Conservation (phyloP, 768 basidiomycete genomes). For the Pleurotus salmoneostramineus region DNA sequence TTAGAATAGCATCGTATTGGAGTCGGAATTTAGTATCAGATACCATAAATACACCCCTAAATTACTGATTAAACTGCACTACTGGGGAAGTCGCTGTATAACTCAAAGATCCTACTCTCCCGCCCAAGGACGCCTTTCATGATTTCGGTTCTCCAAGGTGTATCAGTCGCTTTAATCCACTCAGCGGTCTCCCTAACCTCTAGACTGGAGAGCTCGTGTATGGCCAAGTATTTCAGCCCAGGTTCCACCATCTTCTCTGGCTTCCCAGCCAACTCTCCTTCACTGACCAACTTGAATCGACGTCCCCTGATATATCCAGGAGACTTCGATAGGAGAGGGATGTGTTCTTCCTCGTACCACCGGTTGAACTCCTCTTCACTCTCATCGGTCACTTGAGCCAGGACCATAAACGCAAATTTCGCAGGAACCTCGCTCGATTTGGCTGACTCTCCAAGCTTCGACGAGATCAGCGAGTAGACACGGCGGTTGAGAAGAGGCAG, state of each 20-base stretch:
- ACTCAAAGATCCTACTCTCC: constrained; percentile 19
- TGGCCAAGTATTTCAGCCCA: constrained; percentile 24
- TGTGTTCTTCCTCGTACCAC: constrained; percentile 33
- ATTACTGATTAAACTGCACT: background rate
- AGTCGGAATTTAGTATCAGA: no score
- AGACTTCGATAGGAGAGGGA: constrained; percentile 21
- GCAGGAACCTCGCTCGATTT: background rate
- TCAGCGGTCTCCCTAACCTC: constrained; percentile 18
- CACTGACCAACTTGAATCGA: constrained; percentile 23
- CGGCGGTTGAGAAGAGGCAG: constrained; percentile 20
- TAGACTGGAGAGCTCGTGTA: constrained; percentile 24
- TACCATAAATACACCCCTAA: background rate
- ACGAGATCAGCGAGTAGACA: constrained; percentile 18
- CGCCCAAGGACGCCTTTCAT: constrained; percentile 14
- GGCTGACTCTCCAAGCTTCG: constrained; percentile 11
- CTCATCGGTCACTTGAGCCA: constrained; percentile 16
- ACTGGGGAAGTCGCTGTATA: constrained; percentile 17
- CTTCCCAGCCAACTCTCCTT: constrained; percentile 14
- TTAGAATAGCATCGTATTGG: no score
- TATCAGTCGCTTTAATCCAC: constrained; percentile 18
- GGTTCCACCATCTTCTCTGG: constrained; percentile 11
- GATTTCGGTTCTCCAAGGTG: constrained; percentile 21
- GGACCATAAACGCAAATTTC: constrained; percentile 19
- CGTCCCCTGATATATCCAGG: constrained; percentile 27
- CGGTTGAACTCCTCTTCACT: constrained; percentile 26